Conservation (phyloP, 2,329 filamentous ascomycete genomes). For the Cylindrodendrum hubeiense region DNA sequence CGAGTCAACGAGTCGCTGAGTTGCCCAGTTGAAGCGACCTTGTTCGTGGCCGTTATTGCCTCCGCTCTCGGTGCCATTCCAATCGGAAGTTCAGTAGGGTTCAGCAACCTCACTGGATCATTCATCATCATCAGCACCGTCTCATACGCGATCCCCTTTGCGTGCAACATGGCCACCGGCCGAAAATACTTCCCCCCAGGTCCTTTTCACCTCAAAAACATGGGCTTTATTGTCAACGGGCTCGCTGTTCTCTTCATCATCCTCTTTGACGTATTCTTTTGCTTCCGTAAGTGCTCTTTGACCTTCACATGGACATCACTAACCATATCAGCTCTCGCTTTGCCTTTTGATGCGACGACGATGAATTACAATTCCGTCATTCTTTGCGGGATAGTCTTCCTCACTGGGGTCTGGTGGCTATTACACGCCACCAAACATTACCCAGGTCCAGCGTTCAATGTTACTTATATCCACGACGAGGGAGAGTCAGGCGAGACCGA, state of each 20-base stretch:
- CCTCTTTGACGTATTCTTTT: conserved; percentile 42
- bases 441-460: conserved; percentile 32
- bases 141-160: conserved; percentile 41
- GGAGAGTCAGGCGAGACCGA: not conserved
- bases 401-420: conserved; percentile 39
- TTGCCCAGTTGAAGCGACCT: conserved; percentile 38
- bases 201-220: conserved; percentile 29
- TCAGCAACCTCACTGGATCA: conserved; percentile 42
- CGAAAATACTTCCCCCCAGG: conserved; percentile 33
- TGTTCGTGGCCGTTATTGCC: conserved; percentile 40
- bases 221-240: conserved; percentile 30
- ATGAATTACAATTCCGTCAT: conserved; percentile 46
- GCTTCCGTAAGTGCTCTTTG: conserved; percentile 38
- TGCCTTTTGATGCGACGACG: conserved; percentile 37
- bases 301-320: not conserved
- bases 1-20: conserved; percentile 33
- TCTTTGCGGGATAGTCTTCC: conserved; percentile 27
- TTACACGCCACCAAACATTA: conserved; percentile 36
- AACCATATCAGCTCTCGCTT: conserved; percentile 35
- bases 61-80: conserved; percentile 43
- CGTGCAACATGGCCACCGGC: conserved; percentile 31
- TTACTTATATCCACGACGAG: not conserved
- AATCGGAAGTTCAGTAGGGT: conserved; percentile 39
- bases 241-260: conserved; percentile 34
- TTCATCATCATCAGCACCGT: conserved; percentile 45